Evolutionary conservation across 1,284 basidiomycete species (phyloP).

Genomic region (Ustilago tritici): DNA sequence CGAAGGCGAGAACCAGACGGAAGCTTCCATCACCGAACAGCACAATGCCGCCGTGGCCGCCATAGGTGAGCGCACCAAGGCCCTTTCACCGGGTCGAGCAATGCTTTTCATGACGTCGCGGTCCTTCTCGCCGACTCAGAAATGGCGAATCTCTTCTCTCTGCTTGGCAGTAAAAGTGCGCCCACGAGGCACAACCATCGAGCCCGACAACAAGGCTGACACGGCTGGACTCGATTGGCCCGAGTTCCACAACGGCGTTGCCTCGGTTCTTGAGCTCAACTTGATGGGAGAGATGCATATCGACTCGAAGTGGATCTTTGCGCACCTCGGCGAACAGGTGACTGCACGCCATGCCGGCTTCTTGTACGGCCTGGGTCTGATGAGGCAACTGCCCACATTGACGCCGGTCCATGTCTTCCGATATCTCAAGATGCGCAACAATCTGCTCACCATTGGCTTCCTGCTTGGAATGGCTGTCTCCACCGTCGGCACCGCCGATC

Average conservation of each 20-base stretch:
- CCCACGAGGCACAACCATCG: conserved; percentile 47
- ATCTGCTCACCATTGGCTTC: conserved; percentile 91
- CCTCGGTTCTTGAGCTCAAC: conserved; percentile 82
- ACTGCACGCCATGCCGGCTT: conserved; percentile 97
- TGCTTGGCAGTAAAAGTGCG: conserved; percentile 55
- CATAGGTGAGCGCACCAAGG: conserved; percentile 61
- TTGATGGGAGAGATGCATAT: conserved; percentile 75
- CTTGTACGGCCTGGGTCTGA: conserved; percentile 89
- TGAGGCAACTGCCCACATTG: conserved; percentile 87
- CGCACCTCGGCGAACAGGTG: conserved; percentile 55
- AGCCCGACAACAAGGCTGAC: conserved; percentile 48
- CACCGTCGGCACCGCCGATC: conserved; percentile 87
- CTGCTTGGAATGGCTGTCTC: conserved; percentile 91
- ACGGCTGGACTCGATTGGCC: conserved; percentile 79
- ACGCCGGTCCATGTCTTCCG: conserved; percentile 84
- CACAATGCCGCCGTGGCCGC: conserved; percentile 37
- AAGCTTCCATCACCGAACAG: conserved; percentile 47
- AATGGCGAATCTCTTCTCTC: conserved; percentile 59
- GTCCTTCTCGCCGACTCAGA: conserved; percentile 52
- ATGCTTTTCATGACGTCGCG: conserved; percentile 63
- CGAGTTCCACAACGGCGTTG: conserved; percentile 96
- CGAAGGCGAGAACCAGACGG: conserved; percentile 49
- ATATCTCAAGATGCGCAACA: conserved; percentile 94
- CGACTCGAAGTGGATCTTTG: conserved; percentile 68
- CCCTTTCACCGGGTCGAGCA: conserved; percentile 59